Evolutionary conservation across 305 asterid species (phyloP).

Genomic region (Ilex paraguariensis): DNA sequence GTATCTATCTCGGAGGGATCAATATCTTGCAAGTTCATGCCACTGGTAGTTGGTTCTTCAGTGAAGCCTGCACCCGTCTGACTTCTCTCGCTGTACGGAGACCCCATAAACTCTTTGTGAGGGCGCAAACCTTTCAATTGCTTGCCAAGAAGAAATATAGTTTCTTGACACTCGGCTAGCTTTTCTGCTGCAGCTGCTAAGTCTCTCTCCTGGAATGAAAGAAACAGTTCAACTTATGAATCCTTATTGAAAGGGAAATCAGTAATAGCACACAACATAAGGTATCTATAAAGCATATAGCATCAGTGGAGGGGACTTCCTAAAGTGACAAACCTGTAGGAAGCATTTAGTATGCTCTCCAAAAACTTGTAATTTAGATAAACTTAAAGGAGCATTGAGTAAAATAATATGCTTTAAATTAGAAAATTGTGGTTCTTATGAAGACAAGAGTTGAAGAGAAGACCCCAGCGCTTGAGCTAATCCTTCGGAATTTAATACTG

Average conservation of each 20-base stretch:
- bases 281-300: no score
- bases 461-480: no score
- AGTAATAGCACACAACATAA: neutral
- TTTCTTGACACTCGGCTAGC: conserved; percentile 93
- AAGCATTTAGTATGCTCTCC: no score
- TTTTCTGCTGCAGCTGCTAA: conserved; percentile 84
- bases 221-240: neutral
- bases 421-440: no score
- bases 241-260: neutral
- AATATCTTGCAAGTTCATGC: conserved; percentile 42
- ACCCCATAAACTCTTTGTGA: conserved; percentile 37
- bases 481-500: no score
- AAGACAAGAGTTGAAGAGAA: no score
- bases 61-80: conserved; percentile 32
- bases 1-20: conserved; percentile 44
- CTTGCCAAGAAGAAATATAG: conserved; percentile 83
- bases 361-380: no score
- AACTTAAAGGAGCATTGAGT: no score
- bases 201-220: conserved; percentile 64
- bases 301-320: no score
- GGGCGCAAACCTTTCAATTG: conserved; percentile 76
- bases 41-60: conserved; percentile 53
- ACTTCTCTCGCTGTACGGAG: conserved; percentile 35
- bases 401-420: no score
- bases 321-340: no score